Percentiles rank a stretch among this genome's conserved stretches.
Evolutionary conservation across 202 grass and related monocot genomes (phyloP).

Genomic region (Panicum hallii): DNA sequence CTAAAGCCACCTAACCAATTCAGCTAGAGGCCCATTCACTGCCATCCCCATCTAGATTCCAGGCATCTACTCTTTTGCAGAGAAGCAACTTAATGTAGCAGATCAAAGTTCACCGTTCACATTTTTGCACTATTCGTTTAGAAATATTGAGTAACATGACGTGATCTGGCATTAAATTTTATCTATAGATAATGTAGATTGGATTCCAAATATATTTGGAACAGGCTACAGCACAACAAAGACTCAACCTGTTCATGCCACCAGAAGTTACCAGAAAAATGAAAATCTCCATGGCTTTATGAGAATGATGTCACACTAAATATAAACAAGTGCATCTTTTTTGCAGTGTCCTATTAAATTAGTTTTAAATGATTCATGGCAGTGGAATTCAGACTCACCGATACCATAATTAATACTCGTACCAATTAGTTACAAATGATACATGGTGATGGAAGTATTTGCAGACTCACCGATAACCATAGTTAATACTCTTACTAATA

Average conservation of each 20-base stretch:
- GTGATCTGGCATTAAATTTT: neutral
- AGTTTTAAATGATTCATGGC: neutral
- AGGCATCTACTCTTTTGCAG: neutral
- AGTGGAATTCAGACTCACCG: slow-evolving; percentile 54
- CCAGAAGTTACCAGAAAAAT: slow-evolving; percentile 21
- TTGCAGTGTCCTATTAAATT: neutral
- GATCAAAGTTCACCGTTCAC: neutral
- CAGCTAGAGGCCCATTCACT: no score
- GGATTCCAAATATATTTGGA: neutral
- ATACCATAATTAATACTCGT: slow-evolving; percentile 74
- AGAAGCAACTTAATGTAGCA: neutral
- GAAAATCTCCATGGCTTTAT: neutral
- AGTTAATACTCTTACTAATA: slow-evolving; percentile 57
- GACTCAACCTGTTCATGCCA: slow-evolving; percentile 22
- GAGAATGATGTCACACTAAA: slow-evolving; percentile 3
- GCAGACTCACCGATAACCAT: slow-evolving; percentile 86
- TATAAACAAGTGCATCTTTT: slow-evolving; percentile 3
- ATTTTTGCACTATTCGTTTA: neutral
- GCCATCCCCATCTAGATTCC: neutral
- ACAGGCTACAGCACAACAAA: neutral
- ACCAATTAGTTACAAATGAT: slow-evolving; percentile 11
- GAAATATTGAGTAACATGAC: neutral
- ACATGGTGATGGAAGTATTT: slow-evolving; percentile 2
- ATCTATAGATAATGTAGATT: neutral
- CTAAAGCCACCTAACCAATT: no score